phyloP scores from a whole-genome alignment of 2,329 filamentous ascomycete species.

The Penicillium sp. region DNA sequence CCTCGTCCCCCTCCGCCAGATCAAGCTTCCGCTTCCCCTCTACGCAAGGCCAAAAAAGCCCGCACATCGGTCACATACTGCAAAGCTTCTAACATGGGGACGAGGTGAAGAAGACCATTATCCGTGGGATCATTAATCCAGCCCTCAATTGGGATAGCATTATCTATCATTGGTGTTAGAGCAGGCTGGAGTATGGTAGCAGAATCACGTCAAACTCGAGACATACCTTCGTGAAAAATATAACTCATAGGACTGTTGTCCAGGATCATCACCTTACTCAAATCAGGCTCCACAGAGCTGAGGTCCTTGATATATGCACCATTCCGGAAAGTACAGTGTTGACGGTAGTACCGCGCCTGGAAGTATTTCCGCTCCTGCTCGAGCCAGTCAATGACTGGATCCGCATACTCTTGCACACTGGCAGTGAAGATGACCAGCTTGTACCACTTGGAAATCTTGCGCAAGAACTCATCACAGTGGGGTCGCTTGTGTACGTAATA shows the following conservation, averaged over 20 bases:
- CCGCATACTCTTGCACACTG: conserved; percentile 95
- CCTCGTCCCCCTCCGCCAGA: no score
- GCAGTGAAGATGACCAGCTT: conserved; percentile 95
- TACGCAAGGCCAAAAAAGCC: no score
- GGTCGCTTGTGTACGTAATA: conserved; percentile 99
- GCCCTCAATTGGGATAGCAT: no score
- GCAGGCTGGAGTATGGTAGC: no score
- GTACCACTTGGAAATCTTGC: conserved; percentile 95
- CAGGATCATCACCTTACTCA: conserved; percentile 97
- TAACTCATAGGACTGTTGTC: conserved; percentile 98
- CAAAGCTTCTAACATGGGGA: no score
- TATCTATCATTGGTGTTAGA: no score
- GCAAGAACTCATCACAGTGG: conserved; percentile 90
- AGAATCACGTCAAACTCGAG: no score
- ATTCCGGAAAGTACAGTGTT: conserved; percentile 92
- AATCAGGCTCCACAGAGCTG: conserved; percentile 86
- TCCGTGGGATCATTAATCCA: no score
- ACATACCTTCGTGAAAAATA: conserved; percentile 96
- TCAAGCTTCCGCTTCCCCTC: no score
- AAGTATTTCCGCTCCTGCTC: conserved; percentile 97
- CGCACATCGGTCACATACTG: no score
- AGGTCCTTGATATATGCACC: conserved; percentile 98
- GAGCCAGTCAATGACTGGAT: conserved; percentile 97
- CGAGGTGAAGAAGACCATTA: no score
- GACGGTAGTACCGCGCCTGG: conserved; percentile 82